Conservation (phyloP, 495 filamentous ascomycete genomes). For the Aspergillus hancockii region DNA sequence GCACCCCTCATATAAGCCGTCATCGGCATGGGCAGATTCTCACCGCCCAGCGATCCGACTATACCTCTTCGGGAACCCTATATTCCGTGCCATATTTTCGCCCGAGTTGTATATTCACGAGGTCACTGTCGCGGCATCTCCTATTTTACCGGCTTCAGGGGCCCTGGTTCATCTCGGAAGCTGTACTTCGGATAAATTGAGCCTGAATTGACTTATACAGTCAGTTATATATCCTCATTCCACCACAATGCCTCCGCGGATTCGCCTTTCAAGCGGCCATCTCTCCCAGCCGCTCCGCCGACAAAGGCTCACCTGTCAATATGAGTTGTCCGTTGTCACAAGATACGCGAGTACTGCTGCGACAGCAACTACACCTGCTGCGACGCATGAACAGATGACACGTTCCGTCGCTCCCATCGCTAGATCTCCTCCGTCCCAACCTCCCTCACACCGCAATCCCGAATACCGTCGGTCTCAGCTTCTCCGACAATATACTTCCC, state of each 20-base stretch:
- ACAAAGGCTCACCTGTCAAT: conserved; percentile 35
- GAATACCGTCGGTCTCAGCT: conserved; percentile 94
- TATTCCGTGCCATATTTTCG: conserved; percentile 25
- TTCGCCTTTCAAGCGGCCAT: conserved; percentile 36
- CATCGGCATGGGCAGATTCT: conserved; percentile 25
- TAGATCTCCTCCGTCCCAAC: conserved; percentile 69
- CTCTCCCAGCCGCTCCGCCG: conserved; percentile 33
- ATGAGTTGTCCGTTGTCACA: conserved; percentile 33
- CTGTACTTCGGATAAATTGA: background rate
- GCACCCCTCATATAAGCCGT: conserved; percentile 1
- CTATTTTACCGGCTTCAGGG: conserved; percentile 14
- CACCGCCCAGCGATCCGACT: conserved; percentile 22
- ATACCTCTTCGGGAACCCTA: conserved; percentile 22
- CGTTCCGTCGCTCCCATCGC: conserved; percentile 54
- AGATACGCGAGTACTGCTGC: conserved; percentile 39
- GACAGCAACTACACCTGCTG: conserved; percentile 50
- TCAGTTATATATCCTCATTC: conserved; percentile 5
- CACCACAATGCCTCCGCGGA: conserved; percentile 48
- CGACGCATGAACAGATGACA: conserved; percentile 53
- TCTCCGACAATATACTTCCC: conserved; percentile 87
- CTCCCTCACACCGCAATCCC: conserved; percentile 82
- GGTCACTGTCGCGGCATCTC: conserved; percentile 12
- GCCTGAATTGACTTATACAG: background rate
- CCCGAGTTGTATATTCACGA: conserved; percentile 9
- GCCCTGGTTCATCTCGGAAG: background rate